Evolutionary conservation across 1,284 basidiomycete species (phyloP), one percentile per base, ranked within the genome.

Genomic region (Singerocomus inundabilis): DNA sequence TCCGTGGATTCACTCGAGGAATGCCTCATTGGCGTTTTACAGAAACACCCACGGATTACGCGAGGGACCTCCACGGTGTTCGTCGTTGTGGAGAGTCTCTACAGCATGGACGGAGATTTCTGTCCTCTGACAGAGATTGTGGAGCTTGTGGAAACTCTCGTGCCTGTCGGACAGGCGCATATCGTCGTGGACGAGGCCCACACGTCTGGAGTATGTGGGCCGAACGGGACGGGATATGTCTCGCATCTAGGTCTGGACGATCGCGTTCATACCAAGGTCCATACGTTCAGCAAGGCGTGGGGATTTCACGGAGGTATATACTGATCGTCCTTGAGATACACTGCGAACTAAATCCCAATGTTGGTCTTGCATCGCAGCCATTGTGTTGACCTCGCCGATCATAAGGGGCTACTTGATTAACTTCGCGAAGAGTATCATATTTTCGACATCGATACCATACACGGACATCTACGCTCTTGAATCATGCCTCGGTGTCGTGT

Each of bases 251-350:
- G 62, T 11, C 52, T 70, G 35, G 59, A 64, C 36, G 47, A 66
- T 39, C 61, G 72, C 15, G 67, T 81, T 4, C 66, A 71, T 5
- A 71, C 78, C 6, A 67, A 73, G 32, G 56, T 81, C 18, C 77
- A 80, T 62, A 80, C 79, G 1, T 80, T 81, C 53, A 77, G 80
- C 5, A 81, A 81, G 54, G 78, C 72, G 0, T 6, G 74, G 84
- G 44, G 82, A 81, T 15, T 82, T 80, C 25, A 84, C 80, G 91
- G 93, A 60, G 90, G 91, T 90, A 44, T 12, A 45, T 48, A 49
- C 46, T 82, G 71, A 16, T 36, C 6, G 2, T 25, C 6, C 16
- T 10, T 30, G 30, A 4, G 12, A 15, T 3, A 9, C n/a, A n/a
- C n/a, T 15, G 7, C 1, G 25, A 12, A 2, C 29, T 41, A n/a